Percentiles rank a stretch among this genome's conserved stretches.
Evolutionary conservation across 192 early-diverging fungal species (phyloP).

Genomic region (Coemansia sp.): DNA sequence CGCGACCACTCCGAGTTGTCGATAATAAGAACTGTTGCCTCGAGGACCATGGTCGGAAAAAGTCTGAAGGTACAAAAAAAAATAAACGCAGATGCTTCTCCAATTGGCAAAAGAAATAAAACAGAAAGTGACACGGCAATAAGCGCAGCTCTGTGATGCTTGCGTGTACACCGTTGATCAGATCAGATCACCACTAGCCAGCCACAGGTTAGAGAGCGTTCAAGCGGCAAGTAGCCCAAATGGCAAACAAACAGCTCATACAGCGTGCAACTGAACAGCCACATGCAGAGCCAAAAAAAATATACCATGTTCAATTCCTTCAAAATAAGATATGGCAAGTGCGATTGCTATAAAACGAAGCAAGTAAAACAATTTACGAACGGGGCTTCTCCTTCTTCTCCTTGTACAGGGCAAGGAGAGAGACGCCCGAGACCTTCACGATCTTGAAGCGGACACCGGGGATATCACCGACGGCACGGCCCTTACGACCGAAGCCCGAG

Average conservation of each 20-base stretch:
- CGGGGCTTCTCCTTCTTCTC: constrained; percentile 99
- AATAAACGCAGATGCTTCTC: neutral
- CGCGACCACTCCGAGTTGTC: constrained; percentile 99
- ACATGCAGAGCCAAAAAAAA: neutral
- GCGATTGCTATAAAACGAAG: neutral
- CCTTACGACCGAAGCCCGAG: constrained; percentile 99
- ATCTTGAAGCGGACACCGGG: constrained; percentile 99
- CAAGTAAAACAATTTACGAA: constrained; percentile 58
- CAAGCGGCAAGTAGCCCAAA: too few species aligned
- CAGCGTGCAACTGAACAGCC: too few species aligned
- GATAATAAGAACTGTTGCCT: constrained; percentile 86
- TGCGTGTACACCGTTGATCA: neutral
- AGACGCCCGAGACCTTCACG: constrained; percentile 99
- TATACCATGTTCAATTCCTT: neutral
- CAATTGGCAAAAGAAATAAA: constrained; percentile 4
- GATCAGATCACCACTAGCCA: constrained; percentile 13
- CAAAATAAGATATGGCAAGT: neutral
- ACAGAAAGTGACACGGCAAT: constrained; percentile 2
- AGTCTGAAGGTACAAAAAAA: neutral
- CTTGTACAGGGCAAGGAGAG: constrained; percentile 98
- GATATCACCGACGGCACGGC: constrained; percentile 99
- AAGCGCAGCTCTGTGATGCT: neutral
- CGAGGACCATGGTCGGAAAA: constrained; percentile 73
- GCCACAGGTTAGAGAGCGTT: too few species aligned
- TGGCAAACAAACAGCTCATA: too few species aligned